These are phyloP conservation scores for Gymnopilus dilepis DNA, from an alignment of 768 basidiomycete genomes.

Conservation along the genomic window DNA sequence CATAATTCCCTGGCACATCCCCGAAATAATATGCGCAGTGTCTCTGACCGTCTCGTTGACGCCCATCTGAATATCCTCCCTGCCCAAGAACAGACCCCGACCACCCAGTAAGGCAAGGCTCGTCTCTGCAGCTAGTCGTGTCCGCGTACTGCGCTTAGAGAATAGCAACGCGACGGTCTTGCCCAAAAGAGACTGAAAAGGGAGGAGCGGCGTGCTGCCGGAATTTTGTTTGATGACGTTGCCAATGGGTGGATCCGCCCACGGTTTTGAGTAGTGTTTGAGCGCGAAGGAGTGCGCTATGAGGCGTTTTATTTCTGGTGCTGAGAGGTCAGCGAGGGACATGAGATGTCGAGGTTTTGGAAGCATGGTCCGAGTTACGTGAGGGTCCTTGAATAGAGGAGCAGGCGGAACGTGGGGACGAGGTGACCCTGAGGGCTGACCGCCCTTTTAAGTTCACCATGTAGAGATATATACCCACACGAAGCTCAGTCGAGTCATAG, in stretches of 20 bases:
- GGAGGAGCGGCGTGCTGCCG: conserved; percentile 52
- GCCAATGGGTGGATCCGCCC: conserved; percentile 64
- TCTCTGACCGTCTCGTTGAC: conserved; percentile 91
- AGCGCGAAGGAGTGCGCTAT: conserved; percentile 69
- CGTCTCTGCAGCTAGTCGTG: conserved; percentile 88
- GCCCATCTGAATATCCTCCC: conserved; percentile 92
- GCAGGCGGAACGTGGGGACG: too few species aligned
- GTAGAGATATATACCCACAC: too few species aligned
- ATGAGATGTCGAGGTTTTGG: conserved; percentile 69
- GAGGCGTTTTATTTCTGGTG: conserved; percentile 71
- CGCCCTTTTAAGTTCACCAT: too few species aligned
- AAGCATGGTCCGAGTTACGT: conserved; percentile 18
- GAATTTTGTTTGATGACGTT: conserved; percentile 29
- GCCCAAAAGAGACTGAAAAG: conserved; percentile 76
- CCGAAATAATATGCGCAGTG: conserved; percentile 85
- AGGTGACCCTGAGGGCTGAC: too few species aligned
- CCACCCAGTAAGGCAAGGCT: conserved; percentile 82
- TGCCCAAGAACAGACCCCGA: conserved; percentile 86
- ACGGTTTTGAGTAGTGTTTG: conserved; percentile 66
- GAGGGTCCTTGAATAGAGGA: too few species aligned
- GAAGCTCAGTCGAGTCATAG: too few species aligned
- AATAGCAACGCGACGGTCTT: conserved; percentile 92
- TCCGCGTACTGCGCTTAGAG: conserved; percentile 92
- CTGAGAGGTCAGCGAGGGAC: conserved; percentile 87
- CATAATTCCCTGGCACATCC: conserved; percentile 97